A percentile compares a stretch with the other conserved stretches of the same genome.
phyloP scores from a whole-genome alignment of 495 filamentous ascomycete species.

The Daldinia bambusicola region DNA sequence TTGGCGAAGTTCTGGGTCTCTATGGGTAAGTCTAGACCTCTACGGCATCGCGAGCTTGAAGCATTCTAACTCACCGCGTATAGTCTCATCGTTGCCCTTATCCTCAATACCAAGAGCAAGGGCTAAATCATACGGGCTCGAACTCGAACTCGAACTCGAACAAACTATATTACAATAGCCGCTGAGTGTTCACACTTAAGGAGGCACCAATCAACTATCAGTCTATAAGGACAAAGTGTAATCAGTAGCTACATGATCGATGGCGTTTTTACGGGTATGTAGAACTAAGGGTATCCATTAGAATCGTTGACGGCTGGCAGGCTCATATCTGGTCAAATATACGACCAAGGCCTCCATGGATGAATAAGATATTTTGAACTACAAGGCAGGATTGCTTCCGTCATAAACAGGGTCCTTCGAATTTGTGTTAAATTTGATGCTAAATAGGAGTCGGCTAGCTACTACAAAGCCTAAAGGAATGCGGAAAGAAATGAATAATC shows the following conservation, averaged over 20 bases:
- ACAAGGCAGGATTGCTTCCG: slow-evolving; percentile 5
- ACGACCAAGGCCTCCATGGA: slow-evolving; percentile 14
- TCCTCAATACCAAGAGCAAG: slow-evolving; percentile 66
- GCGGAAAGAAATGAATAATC: slow-evolving; percentile 32
- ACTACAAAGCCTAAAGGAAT: slow-evolving; percentile 35
- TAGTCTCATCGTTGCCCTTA: slow-evolving; percentile 61
- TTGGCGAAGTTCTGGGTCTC: slow-evolving; percentile 95
- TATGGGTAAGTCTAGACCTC: slow-evolving; percentile 77
- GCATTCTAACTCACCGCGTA: slow-evolving; percentile 25
- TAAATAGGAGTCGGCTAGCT: slow-evolving; percentile 32
- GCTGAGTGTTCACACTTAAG: slow-evolving; percentile 23
- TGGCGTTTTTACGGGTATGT: slow-evolving; percentile 48
- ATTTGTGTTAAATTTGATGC: slow-evolving; percentile 35
- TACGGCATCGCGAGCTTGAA: neutral
- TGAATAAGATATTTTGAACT: slow-evolving; percentile 23
- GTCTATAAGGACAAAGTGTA: slow-evolving; percentile 39
- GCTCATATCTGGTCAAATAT: slow-evolving; percentile 25
- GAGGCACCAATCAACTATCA: slow-evolving; percentile 21
- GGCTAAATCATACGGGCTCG: slow-evolving; percentile 46
- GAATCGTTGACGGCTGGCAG: slow-evolving; percentile 39
- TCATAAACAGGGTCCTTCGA: slow-evolving; percentile 11
- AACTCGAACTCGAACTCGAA: slow-evolving; percentile 1
- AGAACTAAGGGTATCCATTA: slow-evolving; percentile 38
- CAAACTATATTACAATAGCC: slow-evolving; percentile 9
- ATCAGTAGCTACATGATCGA: slow-evolving; percentile 46